Evolutionary conservation across 108 stramenopile species (phyloP), one percentile per base, ranked within the genome.

Genomic region (Cyclotella kingstonii): DNA sequence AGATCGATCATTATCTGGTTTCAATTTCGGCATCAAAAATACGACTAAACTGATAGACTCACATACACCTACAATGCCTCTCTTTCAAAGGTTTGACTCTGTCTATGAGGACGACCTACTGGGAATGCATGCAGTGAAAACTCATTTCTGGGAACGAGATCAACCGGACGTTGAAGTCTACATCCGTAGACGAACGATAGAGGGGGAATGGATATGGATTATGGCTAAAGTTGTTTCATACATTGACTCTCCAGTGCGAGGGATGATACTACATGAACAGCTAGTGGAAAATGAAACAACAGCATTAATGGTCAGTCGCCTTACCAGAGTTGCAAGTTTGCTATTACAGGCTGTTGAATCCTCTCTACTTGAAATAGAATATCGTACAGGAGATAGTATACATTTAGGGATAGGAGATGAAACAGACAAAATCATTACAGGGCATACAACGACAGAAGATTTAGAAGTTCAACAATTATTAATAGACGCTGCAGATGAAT

Each of bases 71-170:
- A 29, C 36, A 50, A 51, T 38, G 39, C 46, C 54, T 56, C n/a
- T 40, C 15, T 19, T 29, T 35, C 31, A 19, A 18, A 84, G 86
- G 5, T 88, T 84, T 44, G 88, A 89, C 60, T 57, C 73, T 3
- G 79, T 93, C 27, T 81, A 86, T 57, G 83, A 85, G 14, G 86
- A 93, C 33, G 91, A 93, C 53, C 49, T 89, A 4, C 81, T 84
- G 1, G 86, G 87, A 14, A 66, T 93, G 12, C 60, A 87, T 28
- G 83, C 84, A 8, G 62, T 93, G 42, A 93, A 87, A 60, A 77
- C 83, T 5, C 81, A 87, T 38, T 93, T 86, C 72, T 93, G 91
- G 91, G 91, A 93, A 58, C 67, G 81, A 12, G 79, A 84, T 17
- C 60, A 72, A 48, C 79, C 82, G n/a, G 85, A 89, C 57, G 86